Evolutionary conservation across 1,284 basidiomycete genomes (phyloP), one percentile per base, ranked within the genome.

Genomic region (Sporisorium exsertum): DNA sequence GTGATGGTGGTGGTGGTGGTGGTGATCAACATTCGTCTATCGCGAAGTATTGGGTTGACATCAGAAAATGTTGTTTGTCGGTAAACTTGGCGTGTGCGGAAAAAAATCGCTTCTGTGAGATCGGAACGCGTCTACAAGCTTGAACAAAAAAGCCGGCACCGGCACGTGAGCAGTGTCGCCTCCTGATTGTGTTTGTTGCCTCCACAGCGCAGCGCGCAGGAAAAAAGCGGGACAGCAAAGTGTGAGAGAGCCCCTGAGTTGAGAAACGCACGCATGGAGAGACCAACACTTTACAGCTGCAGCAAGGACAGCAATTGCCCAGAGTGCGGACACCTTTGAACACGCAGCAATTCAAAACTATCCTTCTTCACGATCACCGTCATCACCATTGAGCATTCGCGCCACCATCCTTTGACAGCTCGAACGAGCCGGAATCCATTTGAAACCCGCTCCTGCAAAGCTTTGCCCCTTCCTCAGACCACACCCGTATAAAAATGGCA

Each of bases 261-360:
- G 45, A 55, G 45, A 52, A 59, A 27, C 58, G 49, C 49, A 35
- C 33, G 5, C 4, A 2, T 12, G n/a, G 27, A 54, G 45, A 66
- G 64, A 68, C 65, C 65, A 68, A 68, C 65, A 68, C 65, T 58
- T 50, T 27, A 7, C 12, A n/a, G 22, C 33, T 50, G 53, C 55
- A 47, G 37, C 46, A 49, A 49, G 1, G 46, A 26, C 15, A 32
- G 20, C 24, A 49, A n/a, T n/a, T n/a, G n/a, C n/a, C n/a, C n/a
- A n/a, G n/a, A n/a, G n/a, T n/a, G n/a, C n/a, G n/a, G n/a, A n/a
- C n/a, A n/a, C n/a, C n/a, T n/a, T n/a, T n/a, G n/a, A n/a, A n/a
- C n/a, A n/a, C n/a, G n/a, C n/a, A 12, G 15, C 46, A 20, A 43
- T 18, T 43, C 2, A n/a, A n/a, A n/a, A n/a, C n/a, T n/a, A n/a